These are phyloP conservation scores for Boletus vinaceobasis DNA, from an alignment of 768 basidiomycete species.

Conservation along the genomic window DNA sequence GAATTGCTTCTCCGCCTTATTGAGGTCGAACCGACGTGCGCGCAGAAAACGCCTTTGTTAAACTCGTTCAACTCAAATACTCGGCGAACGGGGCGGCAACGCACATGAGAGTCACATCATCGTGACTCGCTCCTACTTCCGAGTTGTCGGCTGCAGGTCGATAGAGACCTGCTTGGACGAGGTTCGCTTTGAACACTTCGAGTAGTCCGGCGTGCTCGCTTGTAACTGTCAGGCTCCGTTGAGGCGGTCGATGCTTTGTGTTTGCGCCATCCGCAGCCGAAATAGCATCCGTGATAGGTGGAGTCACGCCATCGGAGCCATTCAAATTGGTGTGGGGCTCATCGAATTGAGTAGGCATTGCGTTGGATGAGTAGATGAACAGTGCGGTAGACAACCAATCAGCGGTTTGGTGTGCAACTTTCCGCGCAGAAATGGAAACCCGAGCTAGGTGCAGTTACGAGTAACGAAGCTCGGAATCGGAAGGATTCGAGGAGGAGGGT, in stretches of 20 bases:
- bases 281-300: not conserved
- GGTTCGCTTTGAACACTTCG: conserved; percentile 48
- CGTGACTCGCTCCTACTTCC: conserved; percentile 44
- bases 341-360: conserved; percentile 9
- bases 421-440: not conserved
- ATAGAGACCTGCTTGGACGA: conserved; percentile 54
- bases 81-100: conserved; percentile 18
- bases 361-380: not conserved
- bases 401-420: not conserved
- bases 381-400: not conserved
- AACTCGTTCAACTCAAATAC: not conserved
- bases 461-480: no score
- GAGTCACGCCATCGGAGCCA: not conserved
- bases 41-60: conserved; percentile 70
- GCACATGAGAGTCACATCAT: conserved; percentile 66
- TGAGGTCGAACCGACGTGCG: conserved; percentile 65
- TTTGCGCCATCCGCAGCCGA: not conserved
- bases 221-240: not conserved
- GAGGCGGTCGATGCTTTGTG: not conserved
- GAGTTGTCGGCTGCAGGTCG: conserved; percentile 29
- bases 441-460: not conserved
- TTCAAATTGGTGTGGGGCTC: not conserved
- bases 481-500: no score
- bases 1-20: conserved; percentile 69
- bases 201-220: conserved; percentile 25